Base-by-base conservation (phyloP, 306 rosid genomes). In the Casuarina equisetifolia region DNA sequence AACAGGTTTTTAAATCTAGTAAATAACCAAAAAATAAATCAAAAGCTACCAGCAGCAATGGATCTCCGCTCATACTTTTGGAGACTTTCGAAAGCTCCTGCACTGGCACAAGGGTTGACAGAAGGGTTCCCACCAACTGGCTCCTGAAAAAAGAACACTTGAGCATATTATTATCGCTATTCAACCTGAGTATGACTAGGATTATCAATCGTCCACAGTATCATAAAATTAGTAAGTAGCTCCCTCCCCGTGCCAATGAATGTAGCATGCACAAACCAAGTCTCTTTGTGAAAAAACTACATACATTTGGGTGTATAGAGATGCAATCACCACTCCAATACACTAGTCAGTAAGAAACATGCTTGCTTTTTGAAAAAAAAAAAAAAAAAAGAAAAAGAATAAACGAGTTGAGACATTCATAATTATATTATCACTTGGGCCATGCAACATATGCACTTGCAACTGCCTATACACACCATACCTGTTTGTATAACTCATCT, bases 401-500 rank as follows among this genome's bases (percentile, higher is more conserved):
- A 82, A 12, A 78, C 5, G 4, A 36, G 6, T 8, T 5, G 57
- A 32, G 55, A 70, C 44, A 15, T 13, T 25, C 32, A 25, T 25
- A 25, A 25, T 19, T 36, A 10, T 35, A 62, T 4, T 62, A 62
- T 62, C 42, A 35, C 13, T 3, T 11, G 4, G 2, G 13, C 5
- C 48, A 40, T 2, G 5, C 25, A 64, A 17, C 4, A 64, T 6
- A 39, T 39, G 70, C 70, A 64, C 25, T 20, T 40, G 70, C 70
- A 9, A 40, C 25, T 16, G 49, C 70, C 49, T 19, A 66, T 20
- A 2, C 50, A 66, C 71, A 68, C 66, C 48, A 55, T 82, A 94
- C 98, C 97, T 89, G 86, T 55, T 78, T 80, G 79, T 92, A 92
- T 76, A 95, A 80, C 69, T 73, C 80, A 49, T 80, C 75, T 53